Conservation (phyloP, 75 land plant genomes). For the Sequoia sempervirens region DNA sequence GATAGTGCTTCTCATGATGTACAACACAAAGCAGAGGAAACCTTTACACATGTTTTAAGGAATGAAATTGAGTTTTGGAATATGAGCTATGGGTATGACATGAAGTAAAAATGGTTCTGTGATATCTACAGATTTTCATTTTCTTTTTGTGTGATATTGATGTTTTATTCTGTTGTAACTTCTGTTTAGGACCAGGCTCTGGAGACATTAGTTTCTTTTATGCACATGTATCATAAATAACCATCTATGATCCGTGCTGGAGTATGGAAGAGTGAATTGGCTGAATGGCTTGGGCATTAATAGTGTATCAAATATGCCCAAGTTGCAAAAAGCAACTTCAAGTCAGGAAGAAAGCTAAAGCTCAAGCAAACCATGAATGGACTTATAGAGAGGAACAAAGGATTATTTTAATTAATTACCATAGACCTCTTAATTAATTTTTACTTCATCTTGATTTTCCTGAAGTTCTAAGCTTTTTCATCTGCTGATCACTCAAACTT, state of each 20-base stretch:
- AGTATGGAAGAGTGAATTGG: not conserved
- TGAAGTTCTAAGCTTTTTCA: too few species aligned
- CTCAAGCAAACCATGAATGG: not conserved
- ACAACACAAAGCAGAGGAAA: constrained; percentile 45
- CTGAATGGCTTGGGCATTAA: not conserved
- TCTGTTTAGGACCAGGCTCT: not conserved
- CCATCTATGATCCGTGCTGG: not conserved
- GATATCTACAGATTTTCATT: not conserved
- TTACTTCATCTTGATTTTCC: too few species aligned
- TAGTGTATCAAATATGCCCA: not conserved
- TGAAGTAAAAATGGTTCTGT: too few species aligned
- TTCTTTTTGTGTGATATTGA: not conserved
- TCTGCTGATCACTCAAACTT: too few species aligned
- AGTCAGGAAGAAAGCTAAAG: not conserved
- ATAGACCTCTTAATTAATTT: not conserved
- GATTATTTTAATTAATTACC: not conserved
- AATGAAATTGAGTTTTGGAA: constrained; percentile 80
- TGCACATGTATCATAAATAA: not conserved
- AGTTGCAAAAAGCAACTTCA: not conserved
- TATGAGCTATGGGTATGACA: constrained; percentile 46
- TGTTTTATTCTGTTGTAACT: not conserved
- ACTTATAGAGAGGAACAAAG: not conserved
- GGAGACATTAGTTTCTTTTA: not conserved
- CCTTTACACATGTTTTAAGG: constrained; percentile 44
- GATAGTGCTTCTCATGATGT: constrained; percentile 37